Base-by-base conservation (phyloP, 257 asterid genomes). In the Agastache rugosa region DNA sequence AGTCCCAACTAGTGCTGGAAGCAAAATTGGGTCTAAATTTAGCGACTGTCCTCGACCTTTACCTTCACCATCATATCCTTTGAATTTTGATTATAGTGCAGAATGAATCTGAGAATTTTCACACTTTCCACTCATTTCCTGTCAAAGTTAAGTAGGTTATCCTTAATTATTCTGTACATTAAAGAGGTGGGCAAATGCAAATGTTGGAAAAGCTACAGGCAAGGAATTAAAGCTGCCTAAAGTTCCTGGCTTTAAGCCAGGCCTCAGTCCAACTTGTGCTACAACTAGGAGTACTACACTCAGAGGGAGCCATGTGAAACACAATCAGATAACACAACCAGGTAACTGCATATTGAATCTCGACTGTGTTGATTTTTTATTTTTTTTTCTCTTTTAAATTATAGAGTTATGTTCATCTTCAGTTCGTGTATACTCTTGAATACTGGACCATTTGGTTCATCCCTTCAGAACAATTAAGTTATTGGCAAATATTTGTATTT, bases 41-140 rank as follows among this genome's bases (percentile, higher is more conserved):
- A 74, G 86, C 48, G 87, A 80, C 80, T 85, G 83, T 75, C 85
- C 87, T 72, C 88, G 80, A 63, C 82, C 91, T 78, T 61, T 76
- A 74, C 81, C 91, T 78, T 73, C 89, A 77, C 75, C 96, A 74
- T 87, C 96, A 92, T 94, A 94, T 94, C 98, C 98, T 80, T 71
- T 55, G n/a, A 47, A 42, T 73, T 79, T 69, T 56, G 14, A 50
- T 45, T 73, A 29, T 47, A 34, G 27, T 59, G 72, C 72, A 58
- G 25, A 74, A 53, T 19, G 23, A 68, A 65, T 66, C 29, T 47
- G 69, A 50, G 22, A 25, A 11, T 55, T 55, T 37, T 66, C 67
- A 37, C 31, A 54, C 22, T 75, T 63, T 69, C 16, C 59, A 16
- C 35, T 75, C 54, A 48, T 78, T 74, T 66, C 6, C 51, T 4